These are phyloP conservation scores for Trypanosomatidae sp. DNA, from an alignment of 208 protist genomes.

Conservation along the genomic window DNA sequence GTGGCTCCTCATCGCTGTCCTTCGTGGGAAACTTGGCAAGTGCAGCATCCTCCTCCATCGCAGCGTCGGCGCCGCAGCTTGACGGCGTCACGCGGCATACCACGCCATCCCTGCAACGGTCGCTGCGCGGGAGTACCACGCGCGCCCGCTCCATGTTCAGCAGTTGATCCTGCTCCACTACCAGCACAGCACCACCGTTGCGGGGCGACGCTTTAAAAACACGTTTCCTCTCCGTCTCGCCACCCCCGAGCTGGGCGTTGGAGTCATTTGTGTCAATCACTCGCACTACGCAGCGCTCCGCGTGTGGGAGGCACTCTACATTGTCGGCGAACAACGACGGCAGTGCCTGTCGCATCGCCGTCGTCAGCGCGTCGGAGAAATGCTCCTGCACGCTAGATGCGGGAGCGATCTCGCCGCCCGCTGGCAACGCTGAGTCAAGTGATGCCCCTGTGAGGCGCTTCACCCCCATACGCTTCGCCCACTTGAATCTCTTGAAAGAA, in stretches of 20 bases:
- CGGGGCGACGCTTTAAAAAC: background rate
- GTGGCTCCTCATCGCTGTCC: background rate
- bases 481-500: background rate
- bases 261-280: background rate
- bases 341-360: conserved; percentile 18
- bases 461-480: background rate
- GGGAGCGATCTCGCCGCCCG: background rate
- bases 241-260: background rate
- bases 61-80: background rate
- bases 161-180: conserved; percentile 27
- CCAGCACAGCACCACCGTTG: conserved; percentile 4
- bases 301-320: background rate
- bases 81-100: conserved; percentile 16
- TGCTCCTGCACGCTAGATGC: background rate
- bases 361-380: conserved; percentile 20
- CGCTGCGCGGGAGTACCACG: background rate
- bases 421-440: background rate
- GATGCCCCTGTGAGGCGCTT: background rate
- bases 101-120: conserved; percentile 19
- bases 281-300: conserved; percentile 3
- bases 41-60: conserved; percentile 1
- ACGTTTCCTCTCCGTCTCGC: conserved; percentile 8
- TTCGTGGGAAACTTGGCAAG: background rate
- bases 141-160: conserved; percentile 9
- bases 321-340: background rate